Evolutionary conservation across 177 flowering plant genomes (phyloP).

Genomic region (Tripterygium wilfordii): DNA sequence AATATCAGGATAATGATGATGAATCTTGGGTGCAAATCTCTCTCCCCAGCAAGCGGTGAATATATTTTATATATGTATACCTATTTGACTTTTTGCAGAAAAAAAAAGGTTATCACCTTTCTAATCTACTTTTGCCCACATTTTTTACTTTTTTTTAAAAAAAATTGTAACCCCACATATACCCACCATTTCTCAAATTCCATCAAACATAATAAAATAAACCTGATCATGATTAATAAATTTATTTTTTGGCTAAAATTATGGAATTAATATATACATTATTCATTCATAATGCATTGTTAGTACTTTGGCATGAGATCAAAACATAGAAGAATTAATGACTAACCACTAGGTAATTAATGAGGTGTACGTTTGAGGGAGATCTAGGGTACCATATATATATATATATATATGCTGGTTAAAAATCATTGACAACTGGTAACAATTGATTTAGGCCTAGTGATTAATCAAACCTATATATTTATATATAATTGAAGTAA

Average conservation of each 20-base stretch:
- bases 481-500: no score
- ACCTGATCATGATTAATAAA: no score
- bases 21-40: constrained; percentile 58
- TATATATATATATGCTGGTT: constrained; percentile 10
- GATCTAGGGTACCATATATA: background rate
- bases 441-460: no score
- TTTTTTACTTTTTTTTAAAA: background rate
- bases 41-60: constrained; percentile 34
- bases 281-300: no score
- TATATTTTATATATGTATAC: constrained; percentile 22
- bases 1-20: constrained; percentile 48
- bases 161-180: constrained; percentile 15
- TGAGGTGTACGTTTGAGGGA: constrained; percentile 8
- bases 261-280: no score
- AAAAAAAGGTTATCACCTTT: constrained; percentile 42
- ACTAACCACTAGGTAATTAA: constrained; percentile 7
- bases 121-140: constrained; percentile 17
- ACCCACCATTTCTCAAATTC: constrained; percentile 30
- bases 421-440: background rate
- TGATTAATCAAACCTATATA: no score
- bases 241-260: no score
- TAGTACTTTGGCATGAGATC: constrained; percentile 3
- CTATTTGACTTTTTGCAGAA: constrained; percentile 42
- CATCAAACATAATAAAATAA: constrained; percentile 21
- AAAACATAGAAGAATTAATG: constrained; percentile 5